Evolutionary conservation across 2,329 filamentous ascomycete genomes (phyloP), one percentile per base, ranked within the genome.

Genomic region (Stemphylium beticola): DNA sequence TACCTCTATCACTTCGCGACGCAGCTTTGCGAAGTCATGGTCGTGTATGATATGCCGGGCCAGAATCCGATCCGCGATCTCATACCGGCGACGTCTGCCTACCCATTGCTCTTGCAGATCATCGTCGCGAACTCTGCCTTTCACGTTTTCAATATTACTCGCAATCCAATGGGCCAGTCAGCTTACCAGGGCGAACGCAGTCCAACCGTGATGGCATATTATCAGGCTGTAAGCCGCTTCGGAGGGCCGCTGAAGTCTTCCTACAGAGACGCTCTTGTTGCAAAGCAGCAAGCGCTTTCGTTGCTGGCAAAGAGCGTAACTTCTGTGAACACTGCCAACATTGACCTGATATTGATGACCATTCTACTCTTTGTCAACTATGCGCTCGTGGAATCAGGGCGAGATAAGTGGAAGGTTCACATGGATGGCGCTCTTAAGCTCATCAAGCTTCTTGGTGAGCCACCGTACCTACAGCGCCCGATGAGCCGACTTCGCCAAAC

Each of bases 21-120:
- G 73, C 69, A 80, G 34, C 73, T 86, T 51, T 85, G 83, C 68
- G 79, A 81, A 66, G 83, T 85, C 61, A 77, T 86, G 55, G 77
- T 81, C 0, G 69, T 81, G 4, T 81, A 82, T 63, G 77, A 81
- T 26, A 66, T 74, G 24, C 73, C 73, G 26, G 74, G 76, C 1
- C 72, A 76, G 14, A 83, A 83, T 33, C 79, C 79, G 0, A 81
- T 81, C 50, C 78, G 79, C 29, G 77, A 81, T 48, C 72, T 83
- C 6, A 77, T 81, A 18, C 75, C 78, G 5, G 68, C 81, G 41
- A 77, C 79, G 12, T 74, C 73, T 17, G 72, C 74, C 18, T 77
- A 79, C 37, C 77, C 79, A 5, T 68, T 80, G 20, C 70, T 83
- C 10, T 71, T 79, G 22, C 73, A 81, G 37, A 76, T 79, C 37